A percentile compares a stretch with the other conserved stretches of the same genome.
phyloP scores from a whole-genome alignment of 192 early-diverging fungal genomes.

The Spinellus fusiger region DNA sequence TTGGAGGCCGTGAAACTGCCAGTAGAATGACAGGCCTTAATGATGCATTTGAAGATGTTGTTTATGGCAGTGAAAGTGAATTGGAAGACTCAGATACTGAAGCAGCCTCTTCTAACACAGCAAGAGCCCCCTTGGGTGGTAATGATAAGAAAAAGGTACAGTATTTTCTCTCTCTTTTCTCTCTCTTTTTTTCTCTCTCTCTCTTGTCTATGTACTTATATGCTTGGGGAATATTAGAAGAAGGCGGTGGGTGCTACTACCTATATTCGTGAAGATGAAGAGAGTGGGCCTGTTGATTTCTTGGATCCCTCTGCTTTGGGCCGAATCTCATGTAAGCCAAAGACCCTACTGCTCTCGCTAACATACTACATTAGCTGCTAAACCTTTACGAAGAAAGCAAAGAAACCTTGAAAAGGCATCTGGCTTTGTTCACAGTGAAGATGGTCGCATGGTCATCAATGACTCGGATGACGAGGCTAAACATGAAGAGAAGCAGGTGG shows the following conservation, averaged over 20 bases:
- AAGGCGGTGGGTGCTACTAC: constrained; percentile 29
- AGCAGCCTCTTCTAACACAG: constrained; percentile 6
- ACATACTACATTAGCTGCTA: constrained; percentile 24
- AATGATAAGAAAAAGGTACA: constrained; percentile 17
- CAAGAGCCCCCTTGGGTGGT: constrained; percentile 17
- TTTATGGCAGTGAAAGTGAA: constrained; percentile 93
- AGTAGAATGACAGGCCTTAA: constrained; percentile 58
- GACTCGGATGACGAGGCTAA: constrained; percentile 47
- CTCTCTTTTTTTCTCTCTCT: too few species aligned
- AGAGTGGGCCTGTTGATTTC: constrained; percentile 79
- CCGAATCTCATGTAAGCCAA: constrained; percentile 25
- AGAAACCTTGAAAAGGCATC: neutral
- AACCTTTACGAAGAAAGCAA: constrained; percentile 19
- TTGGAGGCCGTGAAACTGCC: constrained; percentile 38
- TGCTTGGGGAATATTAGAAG: too few species aligned
- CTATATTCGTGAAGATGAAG: constrained; percentile 67
- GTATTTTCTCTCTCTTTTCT: too few species aligned
- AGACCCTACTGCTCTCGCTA: too few species aligned
- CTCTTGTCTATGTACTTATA: too few species aligned
- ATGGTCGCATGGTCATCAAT: constrained; percentile 81
- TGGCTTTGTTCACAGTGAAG: constrained; percentile 57
- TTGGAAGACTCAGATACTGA: constrained; percentile 46
- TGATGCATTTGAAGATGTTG: constrained; percentile 78
- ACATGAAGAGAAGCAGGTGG: constrained; percentile 35
- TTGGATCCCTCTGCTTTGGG: constrained; percentile 76